Conservation (phyloP, 73 alveolate species). For the Blepharisma stoltei region DNA sequence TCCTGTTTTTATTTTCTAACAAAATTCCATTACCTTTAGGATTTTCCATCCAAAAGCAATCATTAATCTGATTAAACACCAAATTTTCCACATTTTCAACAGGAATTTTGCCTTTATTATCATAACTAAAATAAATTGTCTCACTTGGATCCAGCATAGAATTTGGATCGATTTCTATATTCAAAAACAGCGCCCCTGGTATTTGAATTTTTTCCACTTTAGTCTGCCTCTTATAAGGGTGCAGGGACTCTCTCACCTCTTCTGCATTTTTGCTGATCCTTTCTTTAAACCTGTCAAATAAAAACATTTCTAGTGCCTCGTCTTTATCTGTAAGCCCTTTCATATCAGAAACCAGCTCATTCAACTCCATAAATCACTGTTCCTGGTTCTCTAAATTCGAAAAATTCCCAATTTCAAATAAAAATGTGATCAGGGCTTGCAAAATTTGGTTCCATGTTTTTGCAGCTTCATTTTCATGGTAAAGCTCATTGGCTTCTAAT, state of each 20-base stretch:
- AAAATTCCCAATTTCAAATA: not conserved
- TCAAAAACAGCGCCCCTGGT: not conserved
- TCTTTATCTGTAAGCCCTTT: not conserved
- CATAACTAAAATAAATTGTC: constrained; percentile 1
- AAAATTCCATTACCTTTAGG: constrained; percentile 21
- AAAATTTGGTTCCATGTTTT: not conserved
- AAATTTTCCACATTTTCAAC: not conserved
- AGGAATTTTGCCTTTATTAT: not conserved
- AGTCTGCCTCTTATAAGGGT: constrained; percentile 17
- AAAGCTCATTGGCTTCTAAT: not conserved
- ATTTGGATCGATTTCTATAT: not conserved
- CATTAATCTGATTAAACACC: not conserved
- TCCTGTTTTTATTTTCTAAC: not conserved
- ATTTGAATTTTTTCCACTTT: not conserved
- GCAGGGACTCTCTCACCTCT: not conserved
- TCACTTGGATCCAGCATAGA: constrained; percentile 13
- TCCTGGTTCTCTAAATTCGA: not conserved
- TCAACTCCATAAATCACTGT: constrained; percentile 1
- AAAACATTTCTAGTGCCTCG: not conserved
- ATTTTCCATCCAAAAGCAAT: constrained; percentile 20
- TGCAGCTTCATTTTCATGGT: not conserved
- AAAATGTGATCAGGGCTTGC: not conserved
- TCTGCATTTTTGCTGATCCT: not conserved
- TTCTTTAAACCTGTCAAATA: constrained; percentile 15
- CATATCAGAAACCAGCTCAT: constrained; percentile 1